Evolutionary conservation across 257 asterid species (phyloP).

Genomic region (Jaltomata sinuosa): DNA sequence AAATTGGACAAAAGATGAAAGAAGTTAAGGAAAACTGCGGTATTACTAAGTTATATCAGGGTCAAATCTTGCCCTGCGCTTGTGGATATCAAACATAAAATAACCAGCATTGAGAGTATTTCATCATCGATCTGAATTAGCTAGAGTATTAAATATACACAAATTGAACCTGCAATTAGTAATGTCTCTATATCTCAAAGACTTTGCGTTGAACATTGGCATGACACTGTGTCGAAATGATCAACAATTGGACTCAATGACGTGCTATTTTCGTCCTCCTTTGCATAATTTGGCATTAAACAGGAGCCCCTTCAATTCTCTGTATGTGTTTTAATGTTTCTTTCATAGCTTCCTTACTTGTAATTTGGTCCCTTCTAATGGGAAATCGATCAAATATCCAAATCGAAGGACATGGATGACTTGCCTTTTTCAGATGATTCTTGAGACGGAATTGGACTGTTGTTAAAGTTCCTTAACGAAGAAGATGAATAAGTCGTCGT

Average conservation of each 20-base stretch:
- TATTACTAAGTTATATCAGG: neutral
- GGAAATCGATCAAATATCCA: constrained; percentile 34
- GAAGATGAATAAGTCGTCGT: neutral
- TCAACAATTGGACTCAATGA: neutral
- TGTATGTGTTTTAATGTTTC: neutral
- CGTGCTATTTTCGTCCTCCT: neutral
- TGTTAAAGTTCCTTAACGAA: neutral
- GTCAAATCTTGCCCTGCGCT: neutral
- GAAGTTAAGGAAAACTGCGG: neutral
- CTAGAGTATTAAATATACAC: neutral
- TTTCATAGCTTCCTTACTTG: neutral
- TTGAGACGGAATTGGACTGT: neutral
- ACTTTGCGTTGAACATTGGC: neutral
- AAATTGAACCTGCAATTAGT: neutral
- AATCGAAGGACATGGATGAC: constrained; percentile 61
- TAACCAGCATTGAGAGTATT: neutral
- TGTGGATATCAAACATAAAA: neutral
- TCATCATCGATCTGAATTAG: neutral
- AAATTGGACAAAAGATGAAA: no score
- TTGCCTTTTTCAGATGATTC: constrained; percentile 38
- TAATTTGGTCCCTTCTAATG: neutral
- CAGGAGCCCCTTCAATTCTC: neutral
- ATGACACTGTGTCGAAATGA: neutral
- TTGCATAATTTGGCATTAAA: neutral
- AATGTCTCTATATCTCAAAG: neutral